Evolutionary conservation across 179 eudicot genomes (phyloP), one percentile per base, ranked within the genome.

Genomic region (Sideroxylon spinosum): DNA sequence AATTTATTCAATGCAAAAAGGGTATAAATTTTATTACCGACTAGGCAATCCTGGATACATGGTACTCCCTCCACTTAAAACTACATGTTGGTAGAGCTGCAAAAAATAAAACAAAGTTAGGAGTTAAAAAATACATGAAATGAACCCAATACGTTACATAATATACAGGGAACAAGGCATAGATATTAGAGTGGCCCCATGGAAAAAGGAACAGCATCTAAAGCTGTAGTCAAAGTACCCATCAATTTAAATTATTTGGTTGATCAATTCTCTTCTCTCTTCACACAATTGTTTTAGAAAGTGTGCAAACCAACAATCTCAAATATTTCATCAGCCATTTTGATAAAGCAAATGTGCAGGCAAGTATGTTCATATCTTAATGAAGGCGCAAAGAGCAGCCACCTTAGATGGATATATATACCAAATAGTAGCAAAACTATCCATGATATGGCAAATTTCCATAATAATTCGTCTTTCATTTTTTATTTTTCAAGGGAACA

Each of bases 1-100:
- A 16, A 44, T 7, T 46, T 37, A 37, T 46, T 44, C 2, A 46
- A 77, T 73, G 2, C 37, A n/a, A 76, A 37, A 53, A 49, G 59
- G 65, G 68, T n/a, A 64, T 65, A n/a, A 25, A 79, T 59, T n/a
- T 48, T 19, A 80, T 85, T 93, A 95, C 99, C 99, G 91, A 81
- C 99, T 95, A 73, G 99, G 99, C 78, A 95, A 86, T 85, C 99
- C 99, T 78, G 99, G 99, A 83, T 93, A 95, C 98, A 95, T 95
- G 53, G 99, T 93, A 81, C 98, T 95, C 75, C 98, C 98, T 64
- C 98, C 98, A 81, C 98, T 95, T 77, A 95, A 76, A 83, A 95
- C 98, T 76, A 95, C 93, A 78, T 93, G 98, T 80, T 95, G 98
- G 82, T 95, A 95, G 80, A 95, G 98, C 98, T 95, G 97, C 89